Evolutionary conservation across 1,284 basidiomycete species (phyloP).

Genomic region (Cerioporus squamosus): DNA sequence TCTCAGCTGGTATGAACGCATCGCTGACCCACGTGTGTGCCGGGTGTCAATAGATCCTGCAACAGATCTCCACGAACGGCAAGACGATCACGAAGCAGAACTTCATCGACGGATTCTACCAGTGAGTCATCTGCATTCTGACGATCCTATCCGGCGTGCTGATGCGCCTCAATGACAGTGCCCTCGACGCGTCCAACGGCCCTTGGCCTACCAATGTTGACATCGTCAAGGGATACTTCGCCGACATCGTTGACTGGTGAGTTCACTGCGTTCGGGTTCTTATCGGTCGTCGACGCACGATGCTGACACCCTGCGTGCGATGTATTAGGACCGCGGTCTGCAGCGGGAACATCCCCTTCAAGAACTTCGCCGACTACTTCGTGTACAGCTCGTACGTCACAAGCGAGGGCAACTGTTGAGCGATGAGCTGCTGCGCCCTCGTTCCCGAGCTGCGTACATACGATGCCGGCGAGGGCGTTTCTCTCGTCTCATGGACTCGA

Average conservation of each 20-base stretch:
- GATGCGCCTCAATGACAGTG: background rate
- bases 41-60: background rate
- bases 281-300: no score
- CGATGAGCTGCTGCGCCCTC: background rate
- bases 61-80: background rate
- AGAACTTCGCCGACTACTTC: background rate
- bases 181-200: background rate
- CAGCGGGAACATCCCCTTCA: background rate
- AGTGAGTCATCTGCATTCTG: background rate
- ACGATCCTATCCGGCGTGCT: background rate
- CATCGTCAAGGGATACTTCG: background rate
- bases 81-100: background rate
- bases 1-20: no score
- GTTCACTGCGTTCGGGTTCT: no score
- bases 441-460: no score
- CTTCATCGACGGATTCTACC: slow-evolving; percentile 1
- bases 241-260: background rate
- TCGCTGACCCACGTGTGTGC: background rate
- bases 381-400: background rate
- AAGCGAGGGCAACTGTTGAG: background rate
- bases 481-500: no score
- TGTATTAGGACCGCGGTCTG: background rate
- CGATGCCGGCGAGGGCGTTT: no score
- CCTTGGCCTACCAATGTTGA: background rate
- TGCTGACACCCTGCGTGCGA: no score